Base-by-base conservation (phyloP, 306 rosid genomes). In the Sphenostylis stenocarpa region DNA sequence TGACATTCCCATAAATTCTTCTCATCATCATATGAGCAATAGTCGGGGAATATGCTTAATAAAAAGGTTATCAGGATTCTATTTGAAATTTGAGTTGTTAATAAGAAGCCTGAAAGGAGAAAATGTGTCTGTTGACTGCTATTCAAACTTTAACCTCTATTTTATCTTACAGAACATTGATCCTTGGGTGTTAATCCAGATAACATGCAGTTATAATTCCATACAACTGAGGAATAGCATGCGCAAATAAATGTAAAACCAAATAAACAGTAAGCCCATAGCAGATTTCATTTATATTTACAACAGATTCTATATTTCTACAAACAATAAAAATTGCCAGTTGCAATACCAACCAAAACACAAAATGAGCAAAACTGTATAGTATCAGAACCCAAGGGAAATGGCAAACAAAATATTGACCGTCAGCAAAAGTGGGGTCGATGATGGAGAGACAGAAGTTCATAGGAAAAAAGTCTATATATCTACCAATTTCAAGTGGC, bases 311-410 rank as follows among this genome's bases (percentile, higher is more conserved):
- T 77, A 70, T 49, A 67, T 53, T 78, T 81, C 76, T 78, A 55
- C 70, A 41, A 67, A 83, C 79, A 76, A 36, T 56, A 78, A 78
- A 70, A 71, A 47, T 48, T 64, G 65, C 14, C 70, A 81, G 39
- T 57, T 19, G 77, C 67, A 84, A 68, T 72, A 56, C 36, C 62
- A 72, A 78, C 74, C 58, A 69, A 85, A 75, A 81, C 77, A 79
- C 68, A 23, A 80, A 62, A 83, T 77, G 53, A 80, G 80, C 90
- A 87, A 89, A 84, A 90, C 80, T 87, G 86, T 82, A 43, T 66
- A 72, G 78, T 41, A 75, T 64, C 62, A 70, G 62, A 74, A 80
- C 49, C 82, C 47, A 44, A 71, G 11, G 48, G 21, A 68, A 77
- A 77, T 67, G 76, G 29, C 74, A 77, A 66, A 64, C 72, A 71